Evolutionary conservation across 1,284 basidiomycete species (phyloP), one percentile per base, ranked within the genome.

Genomic region (Tilletiopsis washingtonensis): DNA sequence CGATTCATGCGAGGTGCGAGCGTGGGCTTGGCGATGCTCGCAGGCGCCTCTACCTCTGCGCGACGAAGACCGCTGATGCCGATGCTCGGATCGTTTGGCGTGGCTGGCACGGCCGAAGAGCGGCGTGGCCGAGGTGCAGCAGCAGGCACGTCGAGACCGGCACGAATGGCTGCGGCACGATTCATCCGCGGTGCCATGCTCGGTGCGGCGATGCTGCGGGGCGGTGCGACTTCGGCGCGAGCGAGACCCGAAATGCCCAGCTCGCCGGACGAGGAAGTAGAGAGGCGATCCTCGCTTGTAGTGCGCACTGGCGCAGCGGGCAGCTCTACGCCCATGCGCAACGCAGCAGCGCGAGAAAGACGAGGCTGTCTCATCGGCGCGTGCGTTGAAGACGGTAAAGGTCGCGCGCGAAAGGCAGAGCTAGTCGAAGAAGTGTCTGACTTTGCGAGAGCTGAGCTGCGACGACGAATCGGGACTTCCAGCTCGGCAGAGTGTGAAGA

Each of bases 301-400:
- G 48, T 43, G n/a, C 57, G 48, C 19, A 43, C 32, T 12, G 25
- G 57, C 26, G 39, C 45, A 5, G 49, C 45, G 4, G 61, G 53
- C 15, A 67, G 41, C 44, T 54, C 39, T 6, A 75, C 41, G 21
- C 75, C 75, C 47, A 75, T 71, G 4, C 88, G 81, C 4, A 90
- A 78, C 3, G 84, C 82, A 0, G 88, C 85, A 0, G 86, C 82
- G 48, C 82, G 82, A 6, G 85, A 84, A 51, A 82, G 82, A 34
- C 88, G 82, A 0, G 88, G 88, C 21, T 82, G 77, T 53, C 87
- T 86, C 56, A 82, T 79, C 0, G 88, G 85, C 15, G 76, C 70
- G 3, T 68, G 71, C 57, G 79, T 79, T 0, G 84, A 82, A 5
- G 78, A 59, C 0, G 87, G 88, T 0, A 86, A 64, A 0, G 79